Conservation (phyloP, 208 protist genomes). For the Porcisia deanei region DNA sequence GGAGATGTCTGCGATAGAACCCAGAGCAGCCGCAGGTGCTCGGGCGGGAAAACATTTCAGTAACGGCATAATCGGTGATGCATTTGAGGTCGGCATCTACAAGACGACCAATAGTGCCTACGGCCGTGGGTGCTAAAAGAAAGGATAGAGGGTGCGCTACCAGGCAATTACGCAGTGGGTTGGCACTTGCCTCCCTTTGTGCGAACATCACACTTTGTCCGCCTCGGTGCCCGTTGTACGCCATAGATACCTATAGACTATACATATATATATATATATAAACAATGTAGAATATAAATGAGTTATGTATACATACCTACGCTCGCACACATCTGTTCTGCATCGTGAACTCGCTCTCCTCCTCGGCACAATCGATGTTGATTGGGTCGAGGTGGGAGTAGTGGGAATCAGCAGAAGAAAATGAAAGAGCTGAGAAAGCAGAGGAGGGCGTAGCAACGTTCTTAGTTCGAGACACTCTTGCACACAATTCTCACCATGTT, state of each 20-base stretch:
- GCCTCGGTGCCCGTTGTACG: neutral
- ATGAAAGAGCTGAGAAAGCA: neutral
- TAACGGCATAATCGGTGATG: neutral
- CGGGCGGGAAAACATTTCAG: neutral
- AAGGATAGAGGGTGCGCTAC: neutral
- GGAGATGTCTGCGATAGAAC: neutral
- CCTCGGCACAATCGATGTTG: neutral
- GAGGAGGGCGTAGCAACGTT: neutral
- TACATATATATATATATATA: too few species aligned
- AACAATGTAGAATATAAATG: too few species aligned
- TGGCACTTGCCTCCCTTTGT: neutral
- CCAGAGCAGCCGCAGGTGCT: neutral
- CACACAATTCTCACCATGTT: neutral
- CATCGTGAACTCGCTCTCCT: neutral
- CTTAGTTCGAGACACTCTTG: neutral
- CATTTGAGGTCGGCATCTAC: slow-evolving; percentile 1
- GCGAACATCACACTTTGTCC: neutral
- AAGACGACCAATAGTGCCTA: slow-evolving; percentile 9
- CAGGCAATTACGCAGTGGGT: neutral
- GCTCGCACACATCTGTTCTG: neutral
- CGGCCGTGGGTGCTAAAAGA: slow-evolving; percentile 1
- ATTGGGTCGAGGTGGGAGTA: neutral
- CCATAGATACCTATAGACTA: neutral
- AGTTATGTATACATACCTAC: too few species aligned
- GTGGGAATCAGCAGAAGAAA: neutral